A percentile compares a stretch with the other conserved stretches of the same genome.
Conservation (phyloP, 2,329 filamentous ascomycete species). For the Cylindrodendrum hubeiense region DNA sequence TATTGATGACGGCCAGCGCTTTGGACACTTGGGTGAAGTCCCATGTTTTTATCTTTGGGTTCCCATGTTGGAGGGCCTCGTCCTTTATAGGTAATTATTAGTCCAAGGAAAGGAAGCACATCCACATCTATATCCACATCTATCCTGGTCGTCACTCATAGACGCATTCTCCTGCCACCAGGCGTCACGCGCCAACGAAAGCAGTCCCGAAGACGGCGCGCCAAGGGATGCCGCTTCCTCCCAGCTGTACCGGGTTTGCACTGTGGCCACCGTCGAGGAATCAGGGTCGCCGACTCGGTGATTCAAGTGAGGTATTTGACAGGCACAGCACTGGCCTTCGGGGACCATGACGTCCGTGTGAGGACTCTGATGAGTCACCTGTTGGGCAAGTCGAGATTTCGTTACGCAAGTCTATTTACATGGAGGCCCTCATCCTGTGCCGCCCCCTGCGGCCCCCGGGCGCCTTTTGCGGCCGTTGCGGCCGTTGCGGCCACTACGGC, state of each 20-base stretch:
- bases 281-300: conserved; percentile 4
- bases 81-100: not conserved
- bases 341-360: not conserved
- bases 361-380: conserved; percentile 5
- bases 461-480: no score
- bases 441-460: not conserved
- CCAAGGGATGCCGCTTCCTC: not conserved
- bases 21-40: not conserved
- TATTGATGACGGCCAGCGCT: no score
- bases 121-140: not conserved
- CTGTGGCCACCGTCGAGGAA: not conserved
- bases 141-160: not conserved
- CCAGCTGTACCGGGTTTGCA: not conserved
- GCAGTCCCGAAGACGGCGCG: not conserved
- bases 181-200: not conserved
- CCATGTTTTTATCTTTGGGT: not conserved
- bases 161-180: not conserved
- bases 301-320: conserved; percentile 4
- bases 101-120: not conserved
- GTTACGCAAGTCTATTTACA: not conserved
- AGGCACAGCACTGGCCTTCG: not conserved
- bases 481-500: not conserved
- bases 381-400: not conserved
- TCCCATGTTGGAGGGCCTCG: not conserved
- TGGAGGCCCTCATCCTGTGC: not conserved